These are phyloP conservation scores for Cordyceps fumosorosea DNA, from an alignment of 2,329 filamentous ascomycete genomes.

Conservation along the genomic window DNA sequence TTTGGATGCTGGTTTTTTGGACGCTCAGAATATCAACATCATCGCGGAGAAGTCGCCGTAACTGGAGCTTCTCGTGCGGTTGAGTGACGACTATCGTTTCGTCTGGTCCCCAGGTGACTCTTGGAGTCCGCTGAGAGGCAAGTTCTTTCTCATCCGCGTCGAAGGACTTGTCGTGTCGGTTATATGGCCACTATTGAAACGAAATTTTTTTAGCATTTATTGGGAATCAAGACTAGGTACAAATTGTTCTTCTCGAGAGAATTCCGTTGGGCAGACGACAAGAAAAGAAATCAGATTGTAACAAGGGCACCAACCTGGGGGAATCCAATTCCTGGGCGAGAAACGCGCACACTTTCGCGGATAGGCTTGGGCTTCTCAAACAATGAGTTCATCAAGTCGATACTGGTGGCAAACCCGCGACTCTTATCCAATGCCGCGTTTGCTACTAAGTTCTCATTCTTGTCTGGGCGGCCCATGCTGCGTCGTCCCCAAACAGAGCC, in stretches of 20 bases:
- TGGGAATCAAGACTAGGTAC: slow-evolving; percentile 28
- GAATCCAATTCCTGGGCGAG: slow-evolving; percentile 57
- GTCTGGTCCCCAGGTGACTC: slow-evolving; percentile 71
- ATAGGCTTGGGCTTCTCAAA: slow-evolving; percentile 67
- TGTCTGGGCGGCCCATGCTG: slow-evolving; percentile 24
- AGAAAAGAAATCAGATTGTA: slow-evolving; percentile 26
- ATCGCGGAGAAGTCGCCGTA: slow-evolving; percentile 22
- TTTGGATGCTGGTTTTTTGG: slow-evolving; percentile 45
- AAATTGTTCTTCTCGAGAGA: slow-evolving; percentile 14
- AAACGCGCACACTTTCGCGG: slow-evolving; percentile 45
- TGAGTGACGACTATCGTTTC: slow-evolving; percentile 61
- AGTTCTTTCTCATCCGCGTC: slow-evolving; percentile 58
- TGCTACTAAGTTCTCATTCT: slow-evolving; percentile 22
- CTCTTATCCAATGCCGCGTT: slow-evolving; percentile 36
- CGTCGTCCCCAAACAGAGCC: slow-evolving; percentile 29
- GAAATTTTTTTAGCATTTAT: slow-evolving; percentile 43
- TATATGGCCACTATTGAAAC: slow-evolving; percentile 71
- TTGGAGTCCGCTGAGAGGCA: slow-evolving; percentile 65
- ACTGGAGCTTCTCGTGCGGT: slow-evolving; percentile 33
- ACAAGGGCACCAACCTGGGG: slow-evolving; percentile 73
- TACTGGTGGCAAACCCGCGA: slow-evolving; percentile 74
- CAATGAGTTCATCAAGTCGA: slow-evolving; percentile 93
- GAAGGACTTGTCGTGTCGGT: slow-evolving; percentile 67
- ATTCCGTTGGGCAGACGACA: slow-evolving; percentile 8
- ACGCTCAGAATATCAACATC: slow-evolving; percentile 26